phyloP scores from a whole-genome alignment of 2,329 filamentous ascomycete species.

The Clarireedia monteithiana region DNA sequence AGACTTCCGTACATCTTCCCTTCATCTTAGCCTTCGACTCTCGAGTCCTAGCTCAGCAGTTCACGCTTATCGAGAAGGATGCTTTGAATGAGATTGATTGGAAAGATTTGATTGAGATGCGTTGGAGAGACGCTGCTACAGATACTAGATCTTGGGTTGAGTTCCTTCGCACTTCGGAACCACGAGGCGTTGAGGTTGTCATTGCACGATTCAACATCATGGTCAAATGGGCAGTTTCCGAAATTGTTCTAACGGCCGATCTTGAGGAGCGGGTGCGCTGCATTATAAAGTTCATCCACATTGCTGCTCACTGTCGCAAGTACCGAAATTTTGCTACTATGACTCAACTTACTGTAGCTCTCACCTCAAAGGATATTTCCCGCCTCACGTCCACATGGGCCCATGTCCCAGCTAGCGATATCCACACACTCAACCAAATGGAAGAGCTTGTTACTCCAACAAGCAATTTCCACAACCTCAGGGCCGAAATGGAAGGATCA shows the following conservation, averaged over 20 bases:
- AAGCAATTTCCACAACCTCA: constrained; percentile 68
- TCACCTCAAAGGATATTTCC: constrained; percentile 65
- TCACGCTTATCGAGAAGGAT: constrained; percentile 80
- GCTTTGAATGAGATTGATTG: constrained; percentile 81
- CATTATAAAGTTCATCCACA: constrained; percentile 76
- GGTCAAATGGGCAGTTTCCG: constrained; percentile 79
- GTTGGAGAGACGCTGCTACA: constrained; percentile 65
- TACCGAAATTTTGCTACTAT: constrained; percentile 80
- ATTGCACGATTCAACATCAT: constrained; percentile 83
- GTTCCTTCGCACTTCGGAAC: constrained; percentile 64
- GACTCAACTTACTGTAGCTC: constrained; percentile 70
- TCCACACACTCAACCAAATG: constrained; percentile 58
- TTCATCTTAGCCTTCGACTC: constrained; percentile 79
- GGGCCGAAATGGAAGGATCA: constrained; percentile 69
- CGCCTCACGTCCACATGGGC: constrained; percentile 65
- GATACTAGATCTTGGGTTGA: constrained; percentile 73
- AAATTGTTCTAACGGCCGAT: constrained; percentile 66
- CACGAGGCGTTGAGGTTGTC: constrained; percentile 72
- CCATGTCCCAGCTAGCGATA: constrained; percentile 57
- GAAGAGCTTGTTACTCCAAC: constrained; percentile 68
- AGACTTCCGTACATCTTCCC: constrained; percentile 51
- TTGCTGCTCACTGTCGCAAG: constrained; percentile 65
- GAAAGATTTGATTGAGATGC: constrained; percentile 79
- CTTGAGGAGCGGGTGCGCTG: constrained; percentile 66
- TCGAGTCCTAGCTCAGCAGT: constrained; percentile 70